These are phyloP conservation scores for Sphagnurus paluster DNA, from an alignment of 1,284 basidiomycete species.

Conservation along the genomic window DNA sequence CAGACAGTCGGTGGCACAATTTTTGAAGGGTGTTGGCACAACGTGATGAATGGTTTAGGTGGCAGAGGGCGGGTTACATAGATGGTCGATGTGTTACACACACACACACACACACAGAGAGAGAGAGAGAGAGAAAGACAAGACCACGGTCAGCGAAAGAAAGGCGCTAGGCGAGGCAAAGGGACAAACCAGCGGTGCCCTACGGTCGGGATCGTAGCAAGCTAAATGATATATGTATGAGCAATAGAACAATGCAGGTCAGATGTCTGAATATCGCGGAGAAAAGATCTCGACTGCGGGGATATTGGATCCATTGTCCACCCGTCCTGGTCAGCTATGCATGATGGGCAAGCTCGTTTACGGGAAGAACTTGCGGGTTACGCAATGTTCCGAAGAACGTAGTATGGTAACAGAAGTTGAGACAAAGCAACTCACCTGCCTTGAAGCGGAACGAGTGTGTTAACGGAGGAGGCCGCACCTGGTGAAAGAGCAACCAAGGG, in stretches of 20 bases:
- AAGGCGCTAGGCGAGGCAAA: conserved; percentile 14
- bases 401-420: not conserved
- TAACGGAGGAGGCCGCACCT: conserved; percentile 74
- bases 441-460: conserved; percentile 56
- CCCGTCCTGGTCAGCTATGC: conserved; percentile 29
- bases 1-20: conserved; percentile 13
- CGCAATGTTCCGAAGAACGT: conserved; percentile 10
- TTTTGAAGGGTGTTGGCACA: conserved; percentile 12
- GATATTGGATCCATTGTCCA: conserved; percentile 34
- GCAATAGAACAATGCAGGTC: conserved; percentile 26
- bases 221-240: conserved; percentile 25
- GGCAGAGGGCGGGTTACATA: conserved; percentile 12
- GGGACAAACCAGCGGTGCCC: conserved; percentile 31
- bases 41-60: conserved; percentile 4
- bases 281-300: conserved; percentile 24
- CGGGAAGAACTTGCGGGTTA: conserved; percentile 7
- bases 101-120: too few species aligned
- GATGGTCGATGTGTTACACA: conserved; percentile 2
- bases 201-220: conserved; percentile 19
- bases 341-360: conserved; percentile 19
- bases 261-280: conserved; percentile 17
- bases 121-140: conserved; percentile 12
- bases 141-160: conserved; percentile 18
- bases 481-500: conserved; percentile 27
- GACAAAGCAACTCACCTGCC: conserved; percentile 41